phyloP scores from a whole-genome alignment of 805 yeast genomes.

The Suhomyces emberorum region DNA sequence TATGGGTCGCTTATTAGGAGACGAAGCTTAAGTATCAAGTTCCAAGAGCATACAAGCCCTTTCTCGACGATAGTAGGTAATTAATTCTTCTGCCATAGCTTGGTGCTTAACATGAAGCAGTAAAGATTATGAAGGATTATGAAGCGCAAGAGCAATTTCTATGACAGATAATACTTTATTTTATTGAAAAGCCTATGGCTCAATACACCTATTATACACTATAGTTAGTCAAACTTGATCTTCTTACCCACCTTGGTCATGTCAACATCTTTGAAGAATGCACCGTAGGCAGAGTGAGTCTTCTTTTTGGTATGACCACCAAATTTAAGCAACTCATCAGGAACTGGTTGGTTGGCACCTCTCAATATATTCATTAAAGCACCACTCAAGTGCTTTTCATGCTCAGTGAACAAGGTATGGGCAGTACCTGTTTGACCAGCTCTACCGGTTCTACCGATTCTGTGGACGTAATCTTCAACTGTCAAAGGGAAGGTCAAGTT shows the following conservation, averaged over 20 bases:
- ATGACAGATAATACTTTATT: too few relatives aligned
- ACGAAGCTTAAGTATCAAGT: too few relatives aligned
- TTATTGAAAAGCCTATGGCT: too few relatives aligned
- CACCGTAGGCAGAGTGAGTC: conserved; percentile 97
- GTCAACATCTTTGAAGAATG: conserved; percentile 92
- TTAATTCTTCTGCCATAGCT: too few relatives aligned
- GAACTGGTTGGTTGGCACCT: conserved; percentile 94
- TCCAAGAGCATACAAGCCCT: too few relatives aligned
- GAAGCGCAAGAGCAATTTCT: too few relatives aligned
- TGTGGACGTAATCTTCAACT: conserved; percentile 93
- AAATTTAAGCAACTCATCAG: conserved; percentile 88
- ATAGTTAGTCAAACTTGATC: conserved; percentile 65
- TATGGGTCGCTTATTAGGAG: too few relatives aligned
- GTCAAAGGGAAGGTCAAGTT: conserved; percentile 95
- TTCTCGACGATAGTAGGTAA: too few relatives aligned
- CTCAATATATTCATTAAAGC: conserved; percentile 88
- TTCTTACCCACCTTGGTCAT: conserved; percentile 81
- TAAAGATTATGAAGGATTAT: too few relatives aligned
- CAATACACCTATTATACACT: background rate
- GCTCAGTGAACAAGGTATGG: conserved; percentile 93
- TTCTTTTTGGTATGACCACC: conserved; percentile 98
- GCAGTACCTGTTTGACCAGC: conserved; percentile 96
- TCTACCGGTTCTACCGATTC: conserved; percentile 97
- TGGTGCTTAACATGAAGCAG: too few relatives aligned
- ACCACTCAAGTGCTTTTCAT: conserved; percentile 94